phyloP scores from a whole-genome alignment of 2,329 filamentous ascomycete genomes.

The Aureobasidium leucospermi region DNA sequence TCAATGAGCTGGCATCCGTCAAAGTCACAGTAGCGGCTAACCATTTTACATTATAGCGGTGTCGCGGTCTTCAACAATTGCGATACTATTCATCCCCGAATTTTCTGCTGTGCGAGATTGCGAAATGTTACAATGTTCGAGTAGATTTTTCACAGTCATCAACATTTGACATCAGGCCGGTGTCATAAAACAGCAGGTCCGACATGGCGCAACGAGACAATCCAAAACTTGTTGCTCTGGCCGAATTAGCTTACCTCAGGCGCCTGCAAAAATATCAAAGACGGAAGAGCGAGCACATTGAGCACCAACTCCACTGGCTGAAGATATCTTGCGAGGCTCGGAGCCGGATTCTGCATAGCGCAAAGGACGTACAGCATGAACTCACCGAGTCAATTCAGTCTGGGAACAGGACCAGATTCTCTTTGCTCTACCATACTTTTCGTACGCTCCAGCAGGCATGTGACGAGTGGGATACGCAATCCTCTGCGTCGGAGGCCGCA shows the following conservation, averaged over 20 bases:
- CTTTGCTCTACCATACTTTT: constrained; percentile 66
- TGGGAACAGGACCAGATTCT: constrained; percentile 73
- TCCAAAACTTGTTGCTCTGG: constrained; percentile 33
- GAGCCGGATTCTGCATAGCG: constrained; percentile 65
- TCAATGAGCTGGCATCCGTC: constrained; percentile 28
- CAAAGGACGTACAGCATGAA: constrained; percentile 66
- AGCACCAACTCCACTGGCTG: constrained; percentile 65
- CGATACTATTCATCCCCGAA: constrained; percentile 18
- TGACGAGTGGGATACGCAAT: constrained; percentile 32
- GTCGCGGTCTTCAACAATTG: constrained; percentile 22
- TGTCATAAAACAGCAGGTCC: constrained; percentile 15
- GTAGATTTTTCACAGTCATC: constrained; percentile 17
- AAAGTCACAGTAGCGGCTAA: constrained; percentile 24
- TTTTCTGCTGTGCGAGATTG: constrained; percentile 18
- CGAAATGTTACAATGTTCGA: constrained; percentile 18
- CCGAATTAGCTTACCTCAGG: constrained; percentile 71
- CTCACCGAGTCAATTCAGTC: constrained; percentile 70
- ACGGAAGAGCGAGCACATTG: constrained; percentile 66
- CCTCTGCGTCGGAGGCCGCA: background rate
- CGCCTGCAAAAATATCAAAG: constrained; percentile 74
- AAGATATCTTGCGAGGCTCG: constrained; percentile 69
- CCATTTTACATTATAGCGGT: constrained; percentile 25
- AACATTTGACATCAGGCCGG: constrained; percentile 14
- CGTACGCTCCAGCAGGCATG: constrained; percentile 54
- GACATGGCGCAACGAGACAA: constrained; percentile 9